These are phyloP conservation scores for Bathelium albidoporum DNA, from an alignment of 495 filamentous ascomycete species.

Conservation along the genomic window DNA sequence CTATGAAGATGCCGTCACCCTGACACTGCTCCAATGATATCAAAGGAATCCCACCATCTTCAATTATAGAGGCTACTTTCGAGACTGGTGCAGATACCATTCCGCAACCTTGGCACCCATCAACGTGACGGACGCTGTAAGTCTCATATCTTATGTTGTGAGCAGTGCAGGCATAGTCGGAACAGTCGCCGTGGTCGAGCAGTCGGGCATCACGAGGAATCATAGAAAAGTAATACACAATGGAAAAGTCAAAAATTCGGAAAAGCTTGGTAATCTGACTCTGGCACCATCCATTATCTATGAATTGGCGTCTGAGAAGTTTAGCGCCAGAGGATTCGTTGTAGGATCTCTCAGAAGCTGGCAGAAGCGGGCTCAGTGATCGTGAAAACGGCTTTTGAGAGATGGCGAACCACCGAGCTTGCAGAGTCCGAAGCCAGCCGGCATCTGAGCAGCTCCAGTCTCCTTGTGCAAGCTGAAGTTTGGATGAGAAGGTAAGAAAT, in stretches of 20 bases:
- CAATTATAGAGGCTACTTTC: background rate
- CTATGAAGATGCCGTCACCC: background rate
- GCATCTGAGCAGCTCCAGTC: background rate
- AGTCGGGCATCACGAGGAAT: background rate
- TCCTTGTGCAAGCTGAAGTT: background rate
- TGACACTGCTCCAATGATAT: background rate
- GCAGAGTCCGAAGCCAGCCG: background rate
- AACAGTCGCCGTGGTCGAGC: background rate
- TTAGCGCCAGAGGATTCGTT: background rate
- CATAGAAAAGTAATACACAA: background rate
- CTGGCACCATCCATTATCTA: background rate
- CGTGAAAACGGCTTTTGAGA: background rate
- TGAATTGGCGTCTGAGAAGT: background rate
- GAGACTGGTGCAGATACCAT: background rate
- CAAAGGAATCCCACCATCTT: background rate
- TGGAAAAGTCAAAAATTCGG: background rate
- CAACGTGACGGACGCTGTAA: background rate
- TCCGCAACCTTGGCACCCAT: background rate
- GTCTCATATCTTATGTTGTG: background rate
- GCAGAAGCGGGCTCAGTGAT: background rate
- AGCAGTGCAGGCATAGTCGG: background rate
- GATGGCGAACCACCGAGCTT: background rate
- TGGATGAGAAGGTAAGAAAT: background rate
- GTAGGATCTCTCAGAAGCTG: background rate
- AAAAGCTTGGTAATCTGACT: background rate